Conservation (phyloP, 1,284 basidiomycete genomes). For the Meira miltonrushii region DNA sequence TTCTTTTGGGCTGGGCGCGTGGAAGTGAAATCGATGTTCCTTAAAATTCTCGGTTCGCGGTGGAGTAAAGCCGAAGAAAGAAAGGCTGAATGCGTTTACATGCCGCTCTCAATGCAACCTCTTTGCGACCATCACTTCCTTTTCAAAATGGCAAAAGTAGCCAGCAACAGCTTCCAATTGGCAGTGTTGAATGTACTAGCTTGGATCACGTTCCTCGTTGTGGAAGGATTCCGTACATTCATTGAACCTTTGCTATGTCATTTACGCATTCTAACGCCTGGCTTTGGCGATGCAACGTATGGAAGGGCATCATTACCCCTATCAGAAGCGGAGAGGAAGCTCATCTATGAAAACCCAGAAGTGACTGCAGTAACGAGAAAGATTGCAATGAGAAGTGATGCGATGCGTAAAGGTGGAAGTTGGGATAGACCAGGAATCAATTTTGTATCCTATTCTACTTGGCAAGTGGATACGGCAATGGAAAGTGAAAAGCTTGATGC, state of each 20-base stretch:
- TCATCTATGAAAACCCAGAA: conserved; percentile 46
- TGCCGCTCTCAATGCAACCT: no score
- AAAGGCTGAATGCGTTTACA: no score
- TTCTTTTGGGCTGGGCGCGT: no score
- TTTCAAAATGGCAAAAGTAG: not conserved
- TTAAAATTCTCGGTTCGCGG: no score
- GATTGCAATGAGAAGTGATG: conserved; percentile 22
- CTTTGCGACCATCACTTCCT: no score
- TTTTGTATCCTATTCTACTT: conserved; percentile 42
- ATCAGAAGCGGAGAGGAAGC: conserved; percentile 25
- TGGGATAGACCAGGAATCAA: conserved; percentile 12
- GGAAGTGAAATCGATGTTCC: no score
- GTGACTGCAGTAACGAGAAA: conserved; percentile 34
- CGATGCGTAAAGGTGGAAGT: conserved; percentile 11
- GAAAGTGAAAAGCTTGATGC: conserved; percentile 21
- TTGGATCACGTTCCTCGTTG: not conserved
- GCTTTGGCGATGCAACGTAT: conserved; percentile 44
- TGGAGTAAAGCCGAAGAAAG: no score
- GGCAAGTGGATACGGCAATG: conserved; percentile 28
- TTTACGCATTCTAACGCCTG: conserved; percentile 29
- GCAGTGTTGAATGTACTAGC: not conserved
- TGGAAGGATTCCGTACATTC: conserved; percentile 33
- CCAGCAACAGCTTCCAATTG: not conserved
- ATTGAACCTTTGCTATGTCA: conserved; percentile 43
- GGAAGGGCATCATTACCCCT: conserved; percentile 38